Evolutionary conservation across 2,329 filamentous ascomycete genomes (phyloP).

Genomic region (Xylariaceae sp.): DNA sequence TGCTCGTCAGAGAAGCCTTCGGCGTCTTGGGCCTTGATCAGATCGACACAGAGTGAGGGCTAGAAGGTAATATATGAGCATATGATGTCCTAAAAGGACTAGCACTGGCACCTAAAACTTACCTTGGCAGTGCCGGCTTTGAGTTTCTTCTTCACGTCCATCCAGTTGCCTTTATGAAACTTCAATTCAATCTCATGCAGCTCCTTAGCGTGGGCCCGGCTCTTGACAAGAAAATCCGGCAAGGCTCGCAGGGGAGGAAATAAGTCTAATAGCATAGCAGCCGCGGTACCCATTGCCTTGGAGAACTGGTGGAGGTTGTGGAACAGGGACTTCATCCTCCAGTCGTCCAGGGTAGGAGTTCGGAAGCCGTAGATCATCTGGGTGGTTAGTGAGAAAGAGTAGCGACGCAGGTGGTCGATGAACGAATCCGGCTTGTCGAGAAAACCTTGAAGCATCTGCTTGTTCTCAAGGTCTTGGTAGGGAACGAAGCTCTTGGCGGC

Average conservation of each 20-base stretch:
- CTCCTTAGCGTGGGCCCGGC: constrained; percentile 27
- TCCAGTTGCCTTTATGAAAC: constrained; percentile 32
- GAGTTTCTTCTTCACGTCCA: constrained; percentile 32
- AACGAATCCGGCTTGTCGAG: constrained; percentile 51
- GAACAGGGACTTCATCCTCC: constrained; percentile 37
- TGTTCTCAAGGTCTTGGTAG: constrained; percentile 62
- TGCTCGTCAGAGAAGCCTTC: constrained; percentile 43
- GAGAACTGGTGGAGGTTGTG: constrained; percentile 33
- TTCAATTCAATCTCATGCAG: constrained; percentile 27
- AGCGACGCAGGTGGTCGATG: constrained; percentile 52
- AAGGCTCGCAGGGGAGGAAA: constrained; percentile 28
- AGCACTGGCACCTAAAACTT: not conserved
- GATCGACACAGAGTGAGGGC: constrained; percentile 37
- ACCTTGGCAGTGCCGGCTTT: constrained; percentile 33
- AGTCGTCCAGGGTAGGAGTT: constrained; percentile 45
- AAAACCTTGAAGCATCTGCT: constrained; percentile 57
- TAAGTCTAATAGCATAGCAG: constrained; percentile 30
- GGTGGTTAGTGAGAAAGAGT: constrained; percentile 54
- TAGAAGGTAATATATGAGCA: constrained; percentile 18
- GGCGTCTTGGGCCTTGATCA: constrained; percentile 39
- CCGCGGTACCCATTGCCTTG: constrained; percentile 32
- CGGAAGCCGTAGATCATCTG: constrained; percentile 57
- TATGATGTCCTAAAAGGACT: not conserved
- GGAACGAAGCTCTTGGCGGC: constrained; percentile 56
- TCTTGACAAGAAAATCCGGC: constrained; percentile 24